These are phyloP conservation scores for Berberis thunbergii DNA, from an alignment of 164 flowering plant species.

Conservation along the genomic window DNA sequence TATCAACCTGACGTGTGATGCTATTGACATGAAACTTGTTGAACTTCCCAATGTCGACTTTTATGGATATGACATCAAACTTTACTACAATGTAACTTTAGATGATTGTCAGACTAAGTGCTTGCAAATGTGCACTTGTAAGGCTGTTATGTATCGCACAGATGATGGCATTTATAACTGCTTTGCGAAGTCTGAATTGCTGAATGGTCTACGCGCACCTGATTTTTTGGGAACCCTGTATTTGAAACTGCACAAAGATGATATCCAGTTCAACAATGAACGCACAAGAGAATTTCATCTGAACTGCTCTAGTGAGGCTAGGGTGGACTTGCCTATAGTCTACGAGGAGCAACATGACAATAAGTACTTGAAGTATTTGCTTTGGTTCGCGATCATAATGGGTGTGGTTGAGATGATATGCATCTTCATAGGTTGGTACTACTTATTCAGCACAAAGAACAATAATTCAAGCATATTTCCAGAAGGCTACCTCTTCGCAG, in stretches of 20 bases:
- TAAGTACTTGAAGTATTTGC: conserved; percentile 4
- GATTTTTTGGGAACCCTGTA: conserved; percentile 7
- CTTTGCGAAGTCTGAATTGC: conserved; percentile 11
- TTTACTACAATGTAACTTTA: background rate
- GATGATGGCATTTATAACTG: conserved; percentile 1
- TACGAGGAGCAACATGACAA: background rate
- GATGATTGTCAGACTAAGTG: conserved; percentile 17
- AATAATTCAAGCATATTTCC: background rate
- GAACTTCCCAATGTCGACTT: conserved; percentile 14
- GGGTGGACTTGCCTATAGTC: background rate
- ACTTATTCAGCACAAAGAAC: background rate
- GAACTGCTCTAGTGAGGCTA: background rate
- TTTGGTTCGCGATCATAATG: conserved; percentile 4
- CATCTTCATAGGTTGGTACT: conserved; percentile 10
- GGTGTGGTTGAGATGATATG: conserved; percentile 14
- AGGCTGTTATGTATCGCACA: conserved; percentile 10
- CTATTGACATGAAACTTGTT: background rate
- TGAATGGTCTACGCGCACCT: conserved; percentile 17
- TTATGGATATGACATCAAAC: conserved; percentile 18
- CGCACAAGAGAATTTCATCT: background rate
- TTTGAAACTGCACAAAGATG: conserved; percentile 11
- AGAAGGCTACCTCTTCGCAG: conserved; percentile 6
- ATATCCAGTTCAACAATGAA: background rate
- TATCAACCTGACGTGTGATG: conserved; percentile 9
- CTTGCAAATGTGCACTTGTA: conserved; percentile 12